phyloP scores from a whole-genome alignment of 2,329 filamentous ascomycete species.

The Aspergillus uvarum region DNA sequence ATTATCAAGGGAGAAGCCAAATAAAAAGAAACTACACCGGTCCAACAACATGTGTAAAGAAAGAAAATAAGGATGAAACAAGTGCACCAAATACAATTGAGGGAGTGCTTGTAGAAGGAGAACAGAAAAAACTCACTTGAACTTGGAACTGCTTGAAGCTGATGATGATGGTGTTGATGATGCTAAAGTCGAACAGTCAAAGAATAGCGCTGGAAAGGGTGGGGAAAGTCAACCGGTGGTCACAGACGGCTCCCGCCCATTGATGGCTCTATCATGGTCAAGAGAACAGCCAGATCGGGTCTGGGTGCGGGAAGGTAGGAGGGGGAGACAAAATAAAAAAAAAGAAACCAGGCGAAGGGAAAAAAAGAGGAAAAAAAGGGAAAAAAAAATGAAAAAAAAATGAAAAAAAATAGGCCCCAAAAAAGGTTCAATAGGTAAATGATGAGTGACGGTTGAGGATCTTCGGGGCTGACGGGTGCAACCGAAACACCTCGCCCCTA shows the following conservation, averaged over 20 bases:
- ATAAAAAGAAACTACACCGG: neutral
- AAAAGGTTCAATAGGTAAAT: too few species aligned
- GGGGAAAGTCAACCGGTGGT: constrained; percentile 11
- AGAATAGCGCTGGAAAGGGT: neutral
- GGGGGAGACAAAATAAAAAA: constrained; percentile 14
- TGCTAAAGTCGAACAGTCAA: neutral
- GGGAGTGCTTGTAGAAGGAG: too few species aligned
- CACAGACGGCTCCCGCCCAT: constrained; percentile 18
- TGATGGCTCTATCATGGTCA: constrained; percentile 9
- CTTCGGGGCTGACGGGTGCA: constrained; percentile 11
- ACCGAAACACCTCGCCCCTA: neutral
- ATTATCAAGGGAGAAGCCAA: neutral
- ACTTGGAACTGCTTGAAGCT: neutral
- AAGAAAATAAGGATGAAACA: neutral
- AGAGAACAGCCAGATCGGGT: constrained; percentile 13
- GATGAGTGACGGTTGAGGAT: constrained; percentile 5
- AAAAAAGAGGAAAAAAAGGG: neutral
- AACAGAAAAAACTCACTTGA: neutral
- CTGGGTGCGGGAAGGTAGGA: constrained; percentile 21
- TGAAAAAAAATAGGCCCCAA: neutral
- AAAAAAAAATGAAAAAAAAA: neutral
- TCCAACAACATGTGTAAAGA: neutral
- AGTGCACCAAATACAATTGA: too few species aligned
- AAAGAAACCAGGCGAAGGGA: constrained; percentile 1
- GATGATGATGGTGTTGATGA: neutral